Percentiles rank a stretch among this genome's conserved stretches.
phyloP scores from a whole-genome alignment of 2,329 filamentous ascomycete species.

The Paecilomyces sp. region DNA sequence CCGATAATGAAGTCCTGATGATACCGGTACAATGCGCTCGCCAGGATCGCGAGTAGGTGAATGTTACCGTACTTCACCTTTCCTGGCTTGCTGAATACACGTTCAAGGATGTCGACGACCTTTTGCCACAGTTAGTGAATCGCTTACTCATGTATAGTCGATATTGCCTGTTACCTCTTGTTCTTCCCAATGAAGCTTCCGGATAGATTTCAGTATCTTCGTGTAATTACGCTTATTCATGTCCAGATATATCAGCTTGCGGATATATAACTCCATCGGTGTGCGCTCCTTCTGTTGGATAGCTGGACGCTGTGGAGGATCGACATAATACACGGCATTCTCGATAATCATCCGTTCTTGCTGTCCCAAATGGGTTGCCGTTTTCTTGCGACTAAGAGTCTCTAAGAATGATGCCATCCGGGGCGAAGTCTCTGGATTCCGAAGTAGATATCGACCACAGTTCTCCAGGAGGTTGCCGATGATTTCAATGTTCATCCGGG shows the following conservation, averaged over 20 bases:
- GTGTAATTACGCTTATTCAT: constrained; percentile 91
- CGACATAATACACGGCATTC: constrained; percentile 96
- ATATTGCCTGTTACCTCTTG: constrained; percentile 51
- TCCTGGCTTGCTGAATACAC: constrained; percentile 89
- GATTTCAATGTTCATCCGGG: constrained; percentile 98
- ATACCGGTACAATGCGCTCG: constrained; percentile 82
- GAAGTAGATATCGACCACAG: constrained; percentile 86
- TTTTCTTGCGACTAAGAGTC: constrained; percentile 91
- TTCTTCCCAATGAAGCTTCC: constrained; percentile 97
- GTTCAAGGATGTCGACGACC: constrained; percentile 72
- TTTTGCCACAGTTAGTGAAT: constrained; percentile 11
- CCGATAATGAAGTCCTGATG: constrained; percentile 84
- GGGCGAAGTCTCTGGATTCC: constrained; percentile 85
- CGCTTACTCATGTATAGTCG: background rate
- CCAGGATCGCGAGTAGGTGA: constrained; percentile 81
- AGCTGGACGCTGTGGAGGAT: constrained; percentile 84
- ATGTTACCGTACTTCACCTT: constrained; percentile 98
- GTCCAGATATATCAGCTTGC: constrained; percentile 87
- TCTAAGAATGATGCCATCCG: constrained; percentile 92
- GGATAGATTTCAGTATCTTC: constrained; percentile 87
- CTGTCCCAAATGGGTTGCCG: constrained; percentile 87
- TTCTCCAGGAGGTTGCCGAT: constrained; percentile 95
- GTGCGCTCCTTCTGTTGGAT: constrained; percentile 96
- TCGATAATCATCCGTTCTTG: constrained; percentile 98
- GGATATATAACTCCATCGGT: constrained; percentile 84